A percentile compares a stretch with the other conserved stretches of the same genome.
Evolutionary conservation across 257 asterid genomes (phyloP).

Genomic region (Plantago major): DNA sequence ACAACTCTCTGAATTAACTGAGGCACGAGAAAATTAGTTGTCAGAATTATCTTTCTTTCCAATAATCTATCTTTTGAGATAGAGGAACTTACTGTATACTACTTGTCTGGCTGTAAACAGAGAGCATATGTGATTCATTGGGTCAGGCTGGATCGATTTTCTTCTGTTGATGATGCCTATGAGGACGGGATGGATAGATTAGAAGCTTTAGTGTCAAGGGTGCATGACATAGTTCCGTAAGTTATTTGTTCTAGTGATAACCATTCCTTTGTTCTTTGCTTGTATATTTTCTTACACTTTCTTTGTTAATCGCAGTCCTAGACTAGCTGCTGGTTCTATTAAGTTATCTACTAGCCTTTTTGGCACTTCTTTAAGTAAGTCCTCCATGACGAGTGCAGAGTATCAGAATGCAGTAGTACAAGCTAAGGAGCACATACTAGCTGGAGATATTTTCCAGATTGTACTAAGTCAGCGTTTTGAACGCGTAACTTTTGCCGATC

Average conservation of each 20-base stretch:
- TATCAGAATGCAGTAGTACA: constrained; percentile 65
- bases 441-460: constrained; percentile 98
- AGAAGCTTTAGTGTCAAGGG: constrained; percentile 72
- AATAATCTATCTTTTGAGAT: constrained; percentile 8
- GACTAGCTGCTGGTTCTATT: constrained; percentile 73
- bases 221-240: constrained; percentile 80
- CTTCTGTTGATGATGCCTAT: constrained; percentile 78
- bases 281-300: constrained; percentile 14
- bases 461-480: constrained; percentile 98
- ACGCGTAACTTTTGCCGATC: constrained; percentile 90
- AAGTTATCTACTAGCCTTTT: constrained; percentile 61
- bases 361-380: constrained; percentile 65
- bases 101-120: constrained; percentile 29
- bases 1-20: too few species aligned
- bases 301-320: constrained; percentile 58
- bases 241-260: constrained; percentile 17
- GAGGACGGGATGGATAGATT: constrained; percentile 65
- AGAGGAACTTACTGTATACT: constrained; percentile 19
- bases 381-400: constrained; percentile 71
- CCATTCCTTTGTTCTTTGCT: constrained; percentile 9
- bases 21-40: too few species aligned
- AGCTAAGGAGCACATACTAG: constrained; percentile 93
- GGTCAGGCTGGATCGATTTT: constrained; percentile 81
- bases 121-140: constrained; percentile 92
- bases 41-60: neutral